Percentiles rank a stretch among this genome's conserved stretches.
phyloP scores from a whole-genome alignment of 805 yeast genomes.

The Wickerhamiella shivajii region DNA sequence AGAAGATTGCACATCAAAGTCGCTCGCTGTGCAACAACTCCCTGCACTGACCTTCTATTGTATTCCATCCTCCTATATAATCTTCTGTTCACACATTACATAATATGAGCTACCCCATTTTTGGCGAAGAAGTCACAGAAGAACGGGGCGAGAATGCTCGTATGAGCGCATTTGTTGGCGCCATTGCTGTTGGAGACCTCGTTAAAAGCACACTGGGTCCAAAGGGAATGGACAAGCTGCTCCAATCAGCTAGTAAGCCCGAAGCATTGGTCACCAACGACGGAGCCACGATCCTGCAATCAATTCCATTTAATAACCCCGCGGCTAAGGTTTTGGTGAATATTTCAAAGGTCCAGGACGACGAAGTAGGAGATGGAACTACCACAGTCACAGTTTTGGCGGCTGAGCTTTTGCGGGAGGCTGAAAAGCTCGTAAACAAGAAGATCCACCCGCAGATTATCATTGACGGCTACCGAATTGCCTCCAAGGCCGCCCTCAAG shows the following conservation, averaged over 20 bases:
- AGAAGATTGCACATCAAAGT: not conserved
- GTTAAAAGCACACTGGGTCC: conserved; percentile 94
- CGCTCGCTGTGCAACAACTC: not conserved
- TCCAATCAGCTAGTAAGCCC: conserved; percentile 65
- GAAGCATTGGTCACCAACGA: conserved; percentile 81
- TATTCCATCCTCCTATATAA: not conserved
- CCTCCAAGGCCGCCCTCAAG: conserved; percentile 64
- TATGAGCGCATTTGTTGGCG: conserved; percentile 92
- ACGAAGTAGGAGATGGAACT: conserved; percentile 98
- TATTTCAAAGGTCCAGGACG: conserved; percentile 90
- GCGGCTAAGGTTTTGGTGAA: conserved; percentile 95
- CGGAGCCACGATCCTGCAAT: conserved; percentile 91
- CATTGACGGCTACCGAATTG: conserved; percentile 88
- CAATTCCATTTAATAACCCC: conserved; percentile 92
- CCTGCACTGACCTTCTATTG: not conserved
- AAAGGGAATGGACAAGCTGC: conserved; percentile 94
- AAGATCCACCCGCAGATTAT: conserved; percentile 97
- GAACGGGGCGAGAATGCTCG: conserved; percentile 98
- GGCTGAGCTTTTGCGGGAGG: conserved; percentile 89
- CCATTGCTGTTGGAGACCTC: conserved; percentile 96
- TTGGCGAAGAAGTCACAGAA: conserved; percentile 94
- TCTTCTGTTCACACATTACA: not conserved
- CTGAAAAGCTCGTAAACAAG: conserved; percentile 80
- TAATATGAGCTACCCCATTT: conserved; percentile 66
- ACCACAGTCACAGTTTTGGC: conserved; percentile 90